Conservation (phyloP, 768 basidiomycete species). For the Russula olivacea region DNA sequence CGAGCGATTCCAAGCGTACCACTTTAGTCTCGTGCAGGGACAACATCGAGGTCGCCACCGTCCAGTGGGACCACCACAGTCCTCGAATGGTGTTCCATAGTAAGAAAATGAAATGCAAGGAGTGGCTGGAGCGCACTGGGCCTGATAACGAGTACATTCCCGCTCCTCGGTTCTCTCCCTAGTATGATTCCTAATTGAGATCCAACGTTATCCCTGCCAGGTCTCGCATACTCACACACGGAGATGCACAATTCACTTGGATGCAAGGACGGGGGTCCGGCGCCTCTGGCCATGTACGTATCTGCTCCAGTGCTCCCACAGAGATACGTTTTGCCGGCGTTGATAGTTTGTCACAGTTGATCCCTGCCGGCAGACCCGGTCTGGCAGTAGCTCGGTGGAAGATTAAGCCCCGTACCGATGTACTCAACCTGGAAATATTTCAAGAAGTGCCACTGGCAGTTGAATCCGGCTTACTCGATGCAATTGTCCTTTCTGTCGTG, state of each 20-base stretch:
- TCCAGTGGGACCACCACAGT: constrained; percentile 10
- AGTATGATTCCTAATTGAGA: background rate
- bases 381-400: constrained; percentile 12
- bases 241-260: constrained; percentile 8
- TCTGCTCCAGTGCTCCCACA: background rate
- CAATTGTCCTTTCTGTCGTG: constrained; percentile 10
- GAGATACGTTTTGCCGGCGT: background rate
- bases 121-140: constrained; percentile 2
- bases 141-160: constrained; percentile 1
- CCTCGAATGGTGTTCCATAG: constrained; percentile 9
- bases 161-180: too few species aligned
- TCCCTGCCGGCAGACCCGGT: constrained; percentile 10
- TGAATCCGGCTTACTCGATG: constrained; percentile 4
- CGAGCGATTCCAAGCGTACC: constrained; percentile 4
- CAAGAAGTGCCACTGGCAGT: background rate
- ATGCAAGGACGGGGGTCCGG: background rate
- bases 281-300: constrained; percentile 5
- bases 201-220: background rate
- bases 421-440: background rate
- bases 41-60: constrained; percentile 4
- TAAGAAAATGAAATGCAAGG: constrained; percentile 6
- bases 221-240: constrained; percentile 9
- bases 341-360: background rate
- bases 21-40: background rate
- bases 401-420: background rate